Base-by-base conservation (phyloP, 2,329 filamentous ascomycete species). In the Biscogniauxia mediterranea region DNA sequence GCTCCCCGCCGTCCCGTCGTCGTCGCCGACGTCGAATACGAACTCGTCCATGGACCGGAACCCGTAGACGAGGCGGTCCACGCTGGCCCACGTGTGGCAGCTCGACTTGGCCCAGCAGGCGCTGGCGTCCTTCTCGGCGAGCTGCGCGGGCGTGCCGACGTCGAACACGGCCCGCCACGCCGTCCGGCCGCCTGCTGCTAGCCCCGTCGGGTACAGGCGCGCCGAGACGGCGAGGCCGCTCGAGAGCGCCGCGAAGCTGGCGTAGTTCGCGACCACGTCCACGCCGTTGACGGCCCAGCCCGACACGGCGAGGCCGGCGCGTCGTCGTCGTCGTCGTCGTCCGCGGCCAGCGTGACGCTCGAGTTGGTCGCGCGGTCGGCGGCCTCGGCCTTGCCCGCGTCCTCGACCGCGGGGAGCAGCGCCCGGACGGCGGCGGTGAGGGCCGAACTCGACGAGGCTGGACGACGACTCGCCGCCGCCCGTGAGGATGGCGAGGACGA, bases 401-500 rank as follows among this genome's bases (percentile, higher is more conserved):
- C 67, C 49, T 83, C 80, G 7, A 83, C 60, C 0, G 76, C 79
- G 0, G 78, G 78, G 0, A 82, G 59, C 0, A 83, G 63, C 0
- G 61, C 61, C 42, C 73, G 63, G 9, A 80, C 57, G 1, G 80
- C 60, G 15, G 69, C 69, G 0, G 71, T 65, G 3, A 70, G 64
- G 13, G 61, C 52, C 19, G 58, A 28, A 28, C 52, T 72, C 66
- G 17, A 71, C 63, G 7, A 64, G 59, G 54, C 68, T 63, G 5
- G 61, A 55, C 9, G 59, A 67, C 3, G 71, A 71, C 49, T 69
- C 62, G 9, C 59, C 62, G 1, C 71, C 71, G 17, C 59, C 70
- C 0, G 70, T 69, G 11, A 72, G 65, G 19, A 73, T 64, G 1
- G 69, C 68, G 54, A 73, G 59, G 1, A 71, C 73, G 20, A 77